Conservation (phyloP, 129 eudicot genomes). For the Saposhnikovia divaricata region DNA sequence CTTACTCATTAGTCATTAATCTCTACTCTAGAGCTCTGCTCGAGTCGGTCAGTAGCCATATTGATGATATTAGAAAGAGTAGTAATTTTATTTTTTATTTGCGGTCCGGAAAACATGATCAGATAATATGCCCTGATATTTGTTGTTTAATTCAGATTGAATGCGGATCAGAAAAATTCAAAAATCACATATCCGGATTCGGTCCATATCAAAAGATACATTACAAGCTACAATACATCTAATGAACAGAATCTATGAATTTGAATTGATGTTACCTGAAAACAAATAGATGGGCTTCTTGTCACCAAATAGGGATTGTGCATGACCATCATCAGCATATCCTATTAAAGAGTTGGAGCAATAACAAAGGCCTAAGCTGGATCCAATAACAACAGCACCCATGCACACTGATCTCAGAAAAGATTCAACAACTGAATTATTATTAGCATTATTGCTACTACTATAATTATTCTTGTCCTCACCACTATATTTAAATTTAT, state of each 20-base stretch:
- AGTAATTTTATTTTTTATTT: no score
- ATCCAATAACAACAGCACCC: slow-evolving; percentile 31
- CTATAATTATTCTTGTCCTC: not conserved
- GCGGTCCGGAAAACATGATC: no score
- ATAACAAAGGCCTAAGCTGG: slow-evolving; percentile 1
- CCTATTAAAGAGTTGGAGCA: slow-evolving; percentile 13
- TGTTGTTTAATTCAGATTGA: no score
- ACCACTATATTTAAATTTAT: not conserved
- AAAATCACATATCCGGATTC: no score
- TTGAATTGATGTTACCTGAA: slow-evolving; percentile 25
- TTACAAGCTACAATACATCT: not conserved
- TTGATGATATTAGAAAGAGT: no score
- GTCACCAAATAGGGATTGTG: slow-evolving; percentile 6
- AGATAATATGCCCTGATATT: no score
- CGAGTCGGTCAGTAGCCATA: no score
- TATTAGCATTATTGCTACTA: not conserved
- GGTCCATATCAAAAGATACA: no score
- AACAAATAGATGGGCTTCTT: slow-evolving; percentile 44
- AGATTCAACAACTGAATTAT: not conserved
- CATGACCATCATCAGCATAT: slow-evolving; percentile 47
- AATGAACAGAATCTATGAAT: not conserved
- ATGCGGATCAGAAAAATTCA: no score
- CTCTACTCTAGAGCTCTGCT: no score
- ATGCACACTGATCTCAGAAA: slow-evolving; percentile 31
- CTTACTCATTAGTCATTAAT: no score